A percentile compares a stretch with the other conserved stretches of the same genome.
phyloP scores from a whole-genome alignment of 2,329 filamentous ascomycete genomes.

The Colletotrichum lentis region DNA sequence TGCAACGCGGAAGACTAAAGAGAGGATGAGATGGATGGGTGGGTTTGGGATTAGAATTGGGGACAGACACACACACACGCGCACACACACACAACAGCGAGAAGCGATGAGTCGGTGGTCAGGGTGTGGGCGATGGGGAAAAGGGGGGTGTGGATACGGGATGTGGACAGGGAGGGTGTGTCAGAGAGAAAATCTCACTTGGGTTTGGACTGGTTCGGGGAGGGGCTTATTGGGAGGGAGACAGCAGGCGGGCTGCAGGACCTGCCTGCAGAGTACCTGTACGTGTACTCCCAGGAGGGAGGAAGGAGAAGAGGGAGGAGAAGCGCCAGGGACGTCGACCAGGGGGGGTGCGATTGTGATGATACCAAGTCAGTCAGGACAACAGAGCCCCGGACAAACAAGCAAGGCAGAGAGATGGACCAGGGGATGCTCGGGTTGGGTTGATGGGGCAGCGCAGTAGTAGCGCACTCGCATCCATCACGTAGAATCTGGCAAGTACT shows the following conservation, averaged over 20 bases:
- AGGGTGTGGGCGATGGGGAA: slow-evolving; percentile 22
- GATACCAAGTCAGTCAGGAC: slow-evolving; percentile 19
- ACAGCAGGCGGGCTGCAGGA: not conserved
- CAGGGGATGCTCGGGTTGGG: slow-evolving; percentile 29
- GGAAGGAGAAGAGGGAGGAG: slow-evolving; percentile 16
- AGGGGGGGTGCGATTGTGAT: slow-evolving; percentile 24
- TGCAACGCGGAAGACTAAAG: slow-evolving; percentile 39
- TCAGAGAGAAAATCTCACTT: slow-evolving; percentile 25
- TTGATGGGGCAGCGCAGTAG: slow-evolving; percentile 33
- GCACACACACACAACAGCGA: slow-evolving; percentile 23
- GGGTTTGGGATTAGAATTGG: slow-evolving; percentile 37
- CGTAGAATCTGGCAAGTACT: slow-evolving; percentile 9
- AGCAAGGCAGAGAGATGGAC: slow-evolving; percentile 22
- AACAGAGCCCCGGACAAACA: slow-evolving; percentile 8
- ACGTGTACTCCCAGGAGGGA: not conserved
- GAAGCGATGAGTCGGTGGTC: slow-evolving; percentile 36
- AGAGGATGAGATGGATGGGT: slow-evolving; percentile 38
- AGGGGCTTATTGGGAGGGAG: not conserved
- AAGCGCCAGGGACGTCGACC: slow-evolving; percentile 10
- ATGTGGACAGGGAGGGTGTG: slow-evolving; percentile 25
- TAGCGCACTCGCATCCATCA: slow-evolving; percentile 17
- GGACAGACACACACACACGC: slow-evolving; percentile 30
- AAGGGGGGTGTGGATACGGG: slow-evolving; percentile 16
- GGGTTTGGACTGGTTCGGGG: slow-evolving; percentile 30
- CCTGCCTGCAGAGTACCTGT: too few species aligned